phyloP scores from a whole-genome alignment of 805 yeast genomes.

The Starmera amethionina region DNA sequence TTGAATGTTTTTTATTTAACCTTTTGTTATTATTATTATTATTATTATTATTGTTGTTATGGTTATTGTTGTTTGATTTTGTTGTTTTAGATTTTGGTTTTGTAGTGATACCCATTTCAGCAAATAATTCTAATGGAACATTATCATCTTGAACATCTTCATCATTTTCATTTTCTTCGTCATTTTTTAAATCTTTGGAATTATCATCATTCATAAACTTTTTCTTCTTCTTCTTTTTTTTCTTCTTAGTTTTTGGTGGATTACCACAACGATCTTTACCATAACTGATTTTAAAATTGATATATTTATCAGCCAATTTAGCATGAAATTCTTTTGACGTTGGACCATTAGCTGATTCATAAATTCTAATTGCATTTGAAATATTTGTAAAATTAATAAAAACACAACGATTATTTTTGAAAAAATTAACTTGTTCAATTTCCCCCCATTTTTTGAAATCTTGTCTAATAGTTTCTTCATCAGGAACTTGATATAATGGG shows the following conservation, averaged over 20 bases:
- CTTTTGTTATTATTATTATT: not conserved
- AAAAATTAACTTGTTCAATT: constrained; percentile 66
- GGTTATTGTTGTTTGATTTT: not conserved
- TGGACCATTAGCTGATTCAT: constrained; percentile 42
- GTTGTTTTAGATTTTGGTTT: not conserved
- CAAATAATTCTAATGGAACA: constrained; percentile 14
- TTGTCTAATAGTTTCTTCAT: constrained; percentile 37
- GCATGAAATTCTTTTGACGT: constrained; percentile 25
- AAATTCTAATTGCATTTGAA: constrained; percentile 50
- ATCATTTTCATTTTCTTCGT: not conserved
- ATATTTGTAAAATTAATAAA: constrained; percentile 65
- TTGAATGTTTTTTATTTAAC: not conserved
- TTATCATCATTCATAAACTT: constrained; percentile 7
- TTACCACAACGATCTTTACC: constrained; percentile 81
- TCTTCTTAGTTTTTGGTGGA: constrained; percentile 43
- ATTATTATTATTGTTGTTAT: not conserved
- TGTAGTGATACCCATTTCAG: constrained; percentile 16
- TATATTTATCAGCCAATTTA: constrained; percentile 36
- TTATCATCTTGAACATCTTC: constrained; percentile 3
- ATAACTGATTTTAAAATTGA: constrained; percentile 47
- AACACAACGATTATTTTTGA: constrained; percentile 62
- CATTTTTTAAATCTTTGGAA: constrained; percentile 5
- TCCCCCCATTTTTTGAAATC: constrained; percentile 63
- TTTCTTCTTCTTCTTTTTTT: constrained; percentile 30
- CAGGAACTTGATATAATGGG: constrained; percentile 26